Evolutionary conservation across 2,329 filamentous ascomycete genomes (phyloP).

Genomic region (Ophiocordyceps camponoti-rufipedis): DNA sequence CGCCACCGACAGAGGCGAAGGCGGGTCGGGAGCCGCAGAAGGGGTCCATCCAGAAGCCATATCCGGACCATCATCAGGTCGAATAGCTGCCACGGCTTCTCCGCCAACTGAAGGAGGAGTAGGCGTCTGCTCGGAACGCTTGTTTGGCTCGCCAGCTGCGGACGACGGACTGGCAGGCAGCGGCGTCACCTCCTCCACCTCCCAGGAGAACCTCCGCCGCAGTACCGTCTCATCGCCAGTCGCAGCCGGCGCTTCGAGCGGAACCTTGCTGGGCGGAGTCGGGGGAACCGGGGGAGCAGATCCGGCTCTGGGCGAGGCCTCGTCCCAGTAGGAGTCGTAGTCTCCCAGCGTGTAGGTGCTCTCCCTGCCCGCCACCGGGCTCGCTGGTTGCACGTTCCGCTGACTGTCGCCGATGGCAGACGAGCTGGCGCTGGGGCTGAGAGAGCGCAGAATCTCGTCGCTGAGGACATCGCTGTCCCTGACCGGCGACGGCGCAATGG

Average conservation of each 20-base stretch:
- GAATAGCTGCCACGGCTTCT: conserved; percentile 1
- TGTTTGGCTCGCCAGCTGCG: not conserved
- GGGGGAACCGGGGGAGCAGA: conserved; percentile 2
- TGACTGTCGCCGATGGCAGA: conserved; percentile 4
- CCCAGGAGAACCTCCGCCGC: conserved; percentile 20
- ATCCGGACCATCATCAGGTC: not conserved
- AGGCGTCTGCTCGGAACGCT: not conserved
- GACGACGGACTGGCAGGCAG: not conserved
- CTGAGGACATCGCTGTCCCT: conserved; percentile 54
- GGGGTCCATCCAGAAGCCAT: conserved; percentile 2
- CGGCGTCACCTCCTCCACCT: conserved; percentile 8
- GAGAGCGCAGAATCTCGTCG: conserved; percentile 56
- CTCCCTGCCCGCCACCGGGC: conserved; percentile 19
- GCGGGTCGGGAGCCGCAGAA: conserved; percentile 12
- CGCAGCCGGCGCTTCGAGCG: not conserved
- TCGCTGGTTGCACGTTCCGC: conserved; percentile 5
- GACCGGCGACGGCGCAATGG: conserved; percentile 31
- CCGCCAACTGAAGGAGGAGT: not conserved
- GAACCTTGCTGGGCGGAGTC: not conserved
- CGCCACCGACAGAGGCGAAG: conserved; percentile 23
- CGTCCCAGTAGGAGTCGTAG: conserved; percentile 50
- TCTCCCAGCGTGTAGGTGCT: conserved; percentile 47
- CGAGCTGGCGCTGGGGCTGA: conserved; percentile 29
- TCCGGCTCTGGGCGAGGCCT: conserved; percentile 7
- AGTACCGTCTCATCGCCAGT: conserved; percentile 1